Conservation (phyloP, 176 grass and related monocot species). For the Raddia distichophylla region DNA sequence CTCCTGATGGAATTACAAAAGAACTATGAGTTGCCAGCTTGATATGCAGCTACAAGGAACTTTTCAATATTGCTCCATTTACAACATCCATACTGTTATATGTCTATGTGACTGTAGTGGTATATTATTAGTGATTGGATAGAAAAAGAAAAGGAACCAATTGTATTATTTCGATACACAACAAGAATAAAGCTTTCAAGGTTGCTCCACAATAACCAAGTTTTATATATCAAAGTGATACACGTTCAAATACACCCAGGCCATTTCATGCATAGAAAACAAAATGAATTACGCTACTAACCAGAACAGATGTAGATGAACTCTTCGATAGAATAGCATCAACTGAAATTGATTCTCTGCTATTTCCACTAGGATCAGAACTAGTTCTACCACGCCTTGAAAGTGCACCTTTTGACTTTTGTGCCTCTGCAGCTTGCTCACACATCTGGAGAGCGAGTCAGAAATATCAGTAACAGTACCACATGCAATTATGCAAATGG, state of each 20-base stretch:
- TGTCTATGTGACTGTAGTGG: not conserved
- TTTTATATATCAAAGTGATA: conserved; percentile 27
- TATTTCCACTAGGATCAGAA: conserved; percentile 70
- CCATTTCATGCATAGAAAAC: conserved; percentile 13
- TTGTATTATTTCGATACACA: conserved; percentile 8
- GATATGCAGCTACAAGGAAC: not conserved
- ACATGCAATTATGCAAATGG: conserved; percentile 17
- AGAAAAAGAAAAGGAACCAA: conserved; percentile 1
- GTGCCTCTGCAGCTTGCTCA: conserved; percentile 88
- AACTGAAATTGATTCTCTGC: conserved; percentile 84
- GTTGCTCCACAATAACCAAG: not conserved
- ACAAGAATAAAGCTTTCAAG: not conserved
- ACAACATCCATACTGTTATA: not conserved
- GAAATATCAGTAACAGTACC: conserved; percentile 33
- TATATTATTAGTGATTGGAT: not conserved
- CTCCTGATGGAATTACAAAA: not conserved
- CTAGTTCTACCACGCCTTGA: conserved; percentile 80
- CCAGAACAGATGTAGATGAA: conserved; percentile 64
- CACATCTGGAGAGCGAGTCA: conserved; percentile 68
- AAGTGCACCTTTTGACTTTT: conserved; percentile 81
- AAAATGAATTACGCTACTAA: conserved; percentile 47
- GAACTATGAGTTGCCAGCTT: not conserved
- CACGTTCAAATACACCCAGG: not conserved
- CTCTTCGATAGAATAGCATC: conserved; percentile 92
- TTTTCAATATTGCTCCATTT: not conserved